Percentiles rank a stretch among this genome's conserved stretches.
Evolutionary conservation across 345 rosid genomes (phyloP).

Genomic region (Chamaenerion angustifolium): DNA sequence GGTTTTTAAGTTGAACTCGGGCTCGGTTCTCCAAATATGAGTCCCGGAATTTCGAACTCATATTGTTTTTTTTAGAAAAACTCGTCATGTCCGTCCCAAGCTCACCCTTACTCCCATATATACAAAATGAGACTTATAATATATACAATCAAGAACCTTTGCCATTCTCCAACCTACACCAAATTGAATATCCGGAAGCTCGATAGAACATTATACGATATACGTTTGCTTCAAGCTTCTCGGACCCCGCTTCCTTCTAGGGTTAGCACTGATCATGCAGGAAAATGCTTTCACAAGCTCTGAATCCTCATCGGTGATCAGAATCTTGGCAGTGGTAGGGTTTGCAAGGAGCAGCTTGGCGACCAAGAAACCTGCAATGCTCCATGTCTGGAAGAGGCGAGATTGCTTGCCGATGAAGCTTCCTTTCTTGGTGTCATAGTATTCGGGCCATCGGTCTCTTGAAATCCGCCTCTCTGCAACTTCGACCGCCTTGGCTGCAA

Average conservation of each 20-base stretch:
- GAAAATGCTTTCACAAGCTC: conserved; percentile 40
- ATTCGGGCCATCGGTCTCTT: conserved; percentile 42
- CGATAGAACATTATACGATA: no score
- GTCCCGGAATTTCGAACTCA: no score
- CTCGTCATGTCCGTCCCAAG: no score
- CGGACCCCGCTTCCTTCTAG: conserved; percentile 30
- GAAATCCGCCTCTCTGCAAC: conserved; percentile 30
- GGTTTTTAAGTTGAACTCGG: no score
- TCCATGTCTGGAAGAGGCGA: conserved; percentile 37
- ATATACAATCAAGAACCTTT: no score
- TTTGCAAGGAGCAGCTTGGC: conserved; percentile 34
- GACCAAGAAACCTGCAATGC: conserved; percentile 41
- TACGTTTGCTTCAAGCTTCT: conserved; percentile 6
- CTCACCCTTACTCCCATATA: no score
- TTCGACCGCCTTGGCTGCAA: conserved; percentile 29
- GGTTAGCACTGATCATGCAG: conserved; percentile 39
- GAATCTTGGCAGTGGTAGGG: conserved; percentile 28
- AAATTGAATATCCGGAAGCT: no score
- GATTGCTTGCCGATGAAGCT: conserved; percentile 40
- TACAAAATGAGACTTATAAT: no score
- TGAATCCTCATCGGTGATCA: conserved; percentile 31
- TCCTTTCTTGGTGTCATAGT: conserved; percentile 36
- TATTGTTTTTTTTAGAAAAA: no score
- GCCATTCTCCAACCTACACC: no score
- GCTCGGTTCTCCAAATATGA: no score